These are phyloP conservation scores for Trametes punicea DNA, from an alignment of 768 basidiomycete genomes.

Conservation along the genomic window DNA sequence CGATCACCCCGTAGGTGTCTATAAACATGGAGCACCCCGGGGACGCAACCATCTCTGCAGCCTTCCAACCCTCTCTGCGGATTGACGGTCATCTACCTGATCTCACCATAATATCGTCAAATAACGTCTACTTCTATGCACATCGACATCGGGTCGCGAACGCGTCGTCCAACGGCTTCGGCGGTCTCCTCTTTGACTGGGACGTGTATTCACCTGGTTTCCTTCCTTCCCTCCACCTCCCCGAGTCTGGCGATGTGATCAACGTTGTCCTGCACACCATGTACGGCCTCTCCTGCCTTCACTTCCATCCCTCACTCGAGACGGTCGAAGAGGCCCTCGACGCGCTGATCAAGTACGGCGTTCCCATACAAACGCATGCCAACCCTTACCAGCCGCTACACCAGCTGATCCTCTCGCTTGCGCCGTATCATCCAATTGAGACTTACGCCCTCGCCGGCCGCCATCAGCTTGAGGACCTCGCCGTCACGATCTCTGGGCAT, in stretches of 20 bases:
- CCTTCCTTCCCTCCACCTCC: constrained; percentile 24
- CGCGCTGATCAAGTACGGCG: constrained; percentile 30
- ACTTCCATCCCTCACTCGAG: constrained; percentile 29
- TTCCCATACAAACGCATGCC: constrained; percentile 26
- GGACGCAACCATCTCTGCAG: constrained; percentile 19
- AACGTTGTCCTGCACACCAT: constrained; percentile 35
- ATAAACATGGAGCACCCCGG: constrained; percentile 7
- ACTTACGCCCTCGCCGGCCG: constrained; percentile 41
- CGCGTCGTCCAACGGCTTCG: constrained; percentile 29
- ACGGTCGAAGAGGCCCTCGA: constrained; percentile 26
- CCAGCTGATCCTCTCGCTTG: constrained; percentile 32
- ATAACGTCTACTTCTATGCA: constrained; percentile 33
- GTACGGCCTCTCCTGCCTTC: constrained; percentile 29
- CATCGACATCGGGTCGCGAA: constrained; percentile 24
- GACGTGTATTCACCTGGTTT: background rate
- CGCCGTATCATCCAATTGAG: constrained; percentile 36
- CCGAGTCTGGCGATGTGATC: constrained; percentile 30
- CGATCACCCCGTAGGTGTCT: constrained; percentile 3
- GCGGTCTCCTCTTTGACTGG: constrained; percentile 17
- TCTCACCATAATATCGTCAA: constrained; percentile 28
- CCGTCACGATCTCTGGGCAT: constrained; percentile 37
- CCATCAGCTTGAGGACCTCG: constrained; percentile 37
- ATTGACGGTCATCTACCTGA: constrained; percentile 23
- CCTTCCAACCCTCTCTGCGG: constrained; percentile 22
- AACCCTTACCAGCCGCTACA: constrained; percentile 30